phyloP scores from a whole-genome alignment of 1,284 basidiomycete genomes.

The Ceratobasidium sp. region DNA sequence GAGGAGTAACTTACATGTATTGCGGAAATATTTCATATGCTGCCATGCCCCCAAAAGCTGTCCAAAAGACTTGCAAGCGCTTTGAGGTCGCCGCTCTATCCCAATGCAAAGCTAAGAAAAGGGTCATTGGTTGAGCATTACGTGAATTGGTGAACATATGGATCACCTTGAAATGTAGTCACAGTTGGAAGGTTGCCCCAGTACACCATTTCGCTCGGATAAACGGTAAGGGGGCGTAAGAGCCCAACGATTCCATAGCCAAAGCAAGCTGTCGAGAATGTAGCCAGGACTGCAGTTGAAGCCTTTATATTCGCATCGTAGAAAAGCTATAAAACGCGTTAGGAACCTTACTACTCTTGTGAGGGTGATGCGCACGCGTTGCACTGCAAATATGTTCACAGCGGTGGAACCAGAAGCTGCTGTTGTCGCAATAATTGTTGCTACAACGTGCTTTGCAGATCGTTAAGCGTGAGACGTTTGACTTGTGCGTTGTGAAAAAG shows the following conservation, averaged over 20 bases:
- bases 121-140: not conserved
- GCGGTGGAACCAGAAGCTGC: constrained; percentile 65
- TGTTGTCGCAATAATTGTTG: constrained; percentile 69
- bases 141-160: not conserved
- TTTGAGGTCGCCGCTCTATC: constrained; percentile 61
- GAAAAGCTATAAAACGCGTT: constrained; percentile 60
- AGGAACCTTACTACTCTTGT: not conserved
- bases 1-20: constrained; percentile 60
- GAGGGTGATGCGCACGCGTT: constrained; percentile 59
- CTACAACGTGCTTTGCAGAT: constrained; percentile 64
- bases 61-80: constrained; percentile 70
- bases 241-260: constrained; percentile 72
- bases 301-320: constrained; percentile 67
- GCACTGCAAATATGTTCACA: constrained; percentile 70
- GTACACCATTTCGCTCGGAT: constrained; percentile 78
- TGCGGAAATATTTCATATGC: constrained; percentile 67
- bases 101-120: constrained; percentile 63
- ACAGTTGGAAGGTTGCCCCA: constrained; percentile 69
- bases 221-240: constrained; percentile 69
- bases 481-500: not conserved
- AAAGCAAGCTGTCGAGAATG: constrained; percentile 72
- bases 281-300: constrained; percentile 69
- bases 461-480: constrained; percentile 42
- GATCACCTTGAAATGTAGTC: constrained; percentile 68
- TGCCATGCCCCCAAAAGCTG: constrained; percentile 66